Percentiles rank a stretch among this genome's conserved stretches.
Evolutionary conservation across 805 yeast genomes (phyloP).

Genomic region (Candida chilensis): DNA sequence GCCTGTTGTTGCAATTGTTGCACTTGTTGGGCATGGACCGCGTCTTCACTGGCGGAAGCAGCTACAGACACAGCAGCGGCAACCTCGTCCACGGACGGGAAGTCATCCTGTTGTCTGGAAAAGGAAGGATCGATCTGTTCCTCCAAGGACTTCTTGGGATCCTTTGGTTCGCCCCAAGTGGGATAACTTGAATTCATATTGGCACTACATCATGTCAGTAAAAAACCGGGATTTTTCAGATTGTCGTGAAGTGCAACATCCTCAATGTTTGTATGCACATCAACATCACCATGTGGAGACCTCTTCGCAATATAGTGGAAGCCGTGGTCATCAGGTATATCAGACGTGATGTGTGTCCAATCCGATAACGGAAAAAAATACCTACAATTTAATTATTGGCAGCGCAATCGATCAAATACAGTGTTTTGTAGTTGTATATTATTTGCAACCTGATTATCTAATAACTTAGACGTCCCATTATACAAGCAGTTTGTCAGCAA

Average conservation of each 20-base stretch:
- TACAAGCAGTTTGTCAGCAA: too few relatives aligned
- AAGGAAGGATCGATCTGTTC: constrained; percentile 1
- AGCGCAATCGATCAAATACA: too few relatives aligned
- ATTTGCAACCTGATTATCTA: too few relatives aligned
- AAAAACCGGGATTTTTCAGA: background rate
- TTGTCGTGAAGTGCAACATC: background rate
- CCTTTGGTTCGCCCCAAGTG: constrained; percentile 8
- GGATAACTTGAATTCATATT: constrained; percentile 4
- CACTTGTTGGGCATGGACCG: too few relatives aligned
- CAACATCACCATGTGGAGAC: too few relatives aligned
- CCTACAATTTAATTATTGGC: too few relatives aligned
- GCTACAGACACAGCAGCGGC: constrained; percentile 5
- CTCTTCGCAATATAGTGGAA: too few relatives aligned
- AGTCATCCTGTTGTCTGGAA: constrained; percentile 1
- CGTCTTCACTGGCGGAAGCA: constrained; percentile 2
- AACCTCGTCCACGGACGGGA: constrained; percentile 5
- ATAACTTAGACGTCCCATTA: too few relatives aligned
- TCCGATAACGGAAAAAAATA: too few relatives aligned
- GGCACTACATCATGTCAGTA: background rate
- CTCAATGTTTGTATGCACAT: constrained; percentile 1
- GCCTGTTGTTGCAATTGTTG: constrained; percentile 8
- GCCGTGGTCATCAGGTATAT: too few relatives aligned
- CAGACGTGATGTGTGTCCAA: too few relatives aligned
- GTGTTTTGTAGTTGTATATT: too few relatives aligned
- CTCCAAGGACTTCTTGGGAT: constrained; percentile 5